Conservation (phyloP, 345 rosid genomes). For the Citropsis articulata region DNA sequence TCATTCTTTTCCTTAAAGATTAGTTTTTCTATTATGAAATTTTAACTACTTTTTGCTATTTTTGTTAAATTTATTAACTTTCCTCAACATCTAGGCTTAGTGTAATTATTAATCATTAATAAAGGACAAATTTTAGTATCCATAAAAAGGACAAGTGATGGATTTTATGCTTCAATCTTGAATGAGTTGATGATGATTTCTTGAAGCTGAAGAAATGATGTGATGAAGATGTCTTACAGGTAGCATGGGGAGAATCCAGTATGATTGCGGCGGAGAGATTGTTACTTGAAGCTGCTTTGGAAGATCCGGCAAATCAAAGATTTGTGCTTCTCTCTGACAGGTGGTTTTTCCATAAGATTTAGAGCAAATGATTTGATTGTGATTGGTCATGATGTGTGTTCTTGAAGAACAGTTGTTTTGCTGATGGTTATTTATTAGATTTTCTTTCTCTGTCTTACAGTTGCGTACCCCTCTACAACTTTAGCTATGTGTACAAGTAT, state of each 20-base stretch:
- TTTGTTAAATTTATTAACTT: neutral
- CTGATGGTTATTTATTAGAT: neutral
- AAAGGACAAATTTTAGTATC: neutral
- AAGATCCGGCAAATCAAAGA: constrained; percentile 82
- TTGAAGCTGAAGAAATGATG: neutral
- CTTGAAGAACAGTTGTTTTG: neutral
- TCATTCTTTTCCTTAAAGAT: too few relatives aligned
- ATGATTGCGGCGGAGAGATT: constrained; percentile 91
- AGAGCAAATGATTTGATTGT: neutral
- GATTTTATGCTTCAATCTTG: neutral
- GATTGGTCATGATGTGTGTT: neutral
- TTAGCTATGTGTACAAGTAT: constrained; percentile 75
- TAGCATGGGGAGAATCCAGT: constrained; percentile 84
- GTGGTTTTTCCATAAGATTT: constrained; percentile 22
- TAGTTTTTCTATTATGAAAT: neutral
- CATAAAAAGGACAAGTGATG: neutral
- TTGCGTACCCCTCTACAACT: constrained; percentile 85
- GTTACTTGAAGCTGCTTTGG: constrained; percentile 66
- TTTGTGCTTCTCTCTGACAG: constrained; percentile 93
- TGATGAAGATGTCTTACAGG: constrained; percentile 37
- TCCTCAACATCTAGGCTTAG: neutral
- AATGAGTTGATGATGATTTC: neutral
- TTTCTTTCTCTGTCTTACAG: constrained; percentile 44
- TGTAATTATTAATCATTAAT: neutral
- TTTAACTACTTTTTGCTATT: neutral